These are phyloP conservation scores for Houttuynia cordata DNA, from an alignment of 164 flowering plant species.

Conservation along the genomic window DNA sequence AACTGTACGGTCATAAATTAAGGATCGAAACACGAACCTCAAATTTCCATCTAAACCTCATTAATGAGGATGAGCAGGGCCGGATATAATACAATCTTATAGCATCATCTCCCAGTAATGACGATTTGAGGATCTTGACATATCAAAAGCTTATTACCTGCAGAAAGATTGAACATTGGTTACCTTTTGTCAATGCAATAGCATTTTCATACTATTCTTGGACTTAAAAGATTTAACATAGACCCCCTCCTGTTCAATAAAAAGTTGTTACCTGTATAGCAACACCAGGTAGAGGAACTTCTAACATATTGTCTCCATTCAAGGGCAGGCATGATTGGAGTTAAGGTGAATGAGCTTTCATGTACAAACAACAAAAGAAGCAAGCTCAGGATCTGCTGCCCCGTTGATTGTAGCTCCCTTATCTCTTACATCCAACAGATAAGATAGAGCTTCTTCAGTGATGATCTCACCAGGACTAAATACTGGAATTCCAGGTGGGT, in stretches of 20 bases:
- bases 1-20: no score
- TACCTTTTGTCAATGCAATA: no score
- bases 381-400: conserved; percentile 40
- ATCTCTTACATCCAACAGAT: conserved; percentile 29
- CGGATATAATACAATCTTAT: no score
- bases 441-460: conserved; percentile 29
- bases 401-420: conserved; percentile 39
- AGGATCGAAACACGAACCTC: no score
- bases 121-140: not conserved
- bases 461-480: conserved; percentile 46
- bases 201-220: no score
- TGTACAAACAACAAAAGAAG: conserved; percentile 35
- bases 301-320: no score
- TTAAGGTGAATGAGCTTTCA: not conserved
- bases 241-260: no score
- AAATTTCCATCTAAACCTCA: no score
- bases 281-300: no score
- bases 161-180: not conserved
- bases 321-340: not conserved
- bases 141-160: not conserved
- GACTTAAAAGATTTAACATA: no score
- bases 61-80: no score
- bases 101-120: not conserved
- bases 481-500: conserved; percentile 56
- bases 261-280: no score